phyloP scores from a whole-genome alignment of 2,329 filamentous ascomycete genomes.

The Colletotrichum lini region DNA sequence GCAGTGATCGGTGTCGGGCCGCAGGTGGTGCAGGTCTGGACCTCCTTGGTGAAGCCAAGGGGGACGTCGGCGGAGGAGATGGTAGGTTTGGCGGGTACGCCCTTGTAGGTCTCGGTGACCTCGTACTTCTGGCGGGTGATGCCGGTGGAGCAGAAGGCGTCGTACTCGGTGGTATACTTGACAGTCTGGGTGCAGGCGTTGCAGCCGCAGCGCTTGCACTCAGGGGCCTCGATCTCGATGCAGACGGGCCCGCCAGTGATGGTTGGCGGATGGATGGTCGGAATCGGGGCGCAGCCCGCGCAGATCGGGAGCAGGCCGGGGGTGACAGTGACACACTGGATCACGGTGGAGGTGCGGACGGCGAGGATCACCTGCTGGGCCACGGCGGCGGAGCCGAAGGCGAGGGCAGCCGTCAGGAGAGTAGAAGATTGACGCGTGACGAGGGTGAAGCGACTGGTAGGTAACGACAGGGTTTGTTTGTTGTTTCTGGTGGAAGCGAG shows the following conservation, averaged over 20 bases:
- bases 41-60: slow-evolving; percentile 1
- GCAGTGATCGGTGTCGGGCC: not conserved
- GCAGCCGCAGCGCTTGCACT: slow-evolving; percentile 2
- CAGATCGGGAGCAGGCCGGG: not conserved
- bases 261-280: not conserved
- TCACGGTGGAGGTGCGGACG: not conserved
- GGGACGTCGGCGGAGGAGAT: not conserved
- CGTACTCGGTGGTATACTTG: not conserved
- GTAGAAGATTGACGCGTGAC: not conserved
- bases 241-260: not conserved
- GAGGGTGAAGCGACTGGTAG: no score
- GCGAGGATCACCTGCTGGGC: not conserved
- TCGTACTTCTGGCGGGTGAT: slow-evolving; percentile 3
- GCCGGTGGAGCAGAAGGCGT: slow-evolving; percentile 16
- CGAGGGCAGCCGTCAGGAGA: not conserved
- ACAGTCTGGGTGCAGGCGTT: not conserved
- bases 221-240: not conserved
- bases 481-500: no score
- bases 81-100: not conserved
- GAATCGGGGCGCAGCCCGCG: not conserved
- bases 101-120: slow-evolving; percentile 4
- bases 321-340: slow-evolving; percentile 1
- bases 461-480: not conserved
- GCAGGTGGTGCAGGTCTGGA: slow-evolving; percentile 13
- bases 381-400: not conserved